A percentile compares a stretch with the other conserved stretches of the same genome.
Evolutionary conservation across 306 rosid genomes (phyloP).

Genomic region (Cucumis hystrix): DNA sequence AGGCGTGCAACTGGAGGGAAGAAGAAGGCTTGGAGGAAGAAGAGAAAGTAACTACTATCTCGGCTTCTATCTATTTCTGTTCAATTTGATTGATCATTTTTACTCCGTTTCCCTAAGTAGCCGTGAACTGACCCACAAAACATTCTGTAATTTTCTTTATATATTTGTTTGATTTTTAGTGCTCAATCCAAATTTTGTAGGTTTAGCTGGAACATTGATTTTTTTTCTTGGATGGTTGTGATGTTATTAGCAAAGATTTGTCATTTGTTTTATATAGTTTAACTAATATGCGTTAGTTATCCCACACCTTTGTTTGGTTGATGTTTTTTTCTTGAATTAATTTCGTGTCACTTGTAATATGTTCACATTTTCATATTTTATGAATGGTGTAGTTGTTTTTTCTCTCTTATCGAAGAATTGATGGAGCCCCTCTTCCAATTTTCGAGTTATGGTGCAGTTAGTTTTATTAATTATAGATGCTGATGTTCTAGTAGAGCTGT

Average conservation of each 20-base stretch:
- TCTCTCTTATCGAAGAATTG: neutral
- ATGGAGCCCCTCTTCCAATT: neutral
- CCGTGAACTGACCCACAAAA: neutral
- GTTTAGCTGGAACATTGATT: too few relatives aligned
- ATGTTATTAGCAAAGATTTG: too few relatives aligned
- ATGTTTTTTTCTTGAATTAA: neutral
- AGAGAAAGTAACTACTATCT: neutral
- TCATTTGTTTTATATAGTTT: too few relatives aligned
- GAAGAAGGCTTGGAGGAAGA: conserved; percentile 9
- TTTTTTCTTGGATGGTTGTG: neutral
- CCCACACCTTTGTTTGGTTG: neutral
- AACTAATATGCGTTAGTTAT: neutral
- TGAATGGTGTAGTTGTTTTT: neutral
- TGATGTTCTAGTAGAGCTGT: neutral
- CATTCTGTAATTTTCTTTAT: neutral
- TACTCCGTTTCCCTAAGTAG: neutral
- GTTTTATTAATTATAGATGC: neutral
- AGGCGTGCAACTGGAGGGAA: conserved; percentile 4
- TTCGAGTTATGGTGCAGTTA: neutral
- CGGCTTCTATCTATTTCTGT: neutral
- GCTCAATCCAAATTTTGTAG: neutral
- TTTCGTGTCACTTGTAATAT: neutral
- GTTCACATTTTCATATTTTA: neutral
- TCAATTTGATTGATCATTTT: neutral
- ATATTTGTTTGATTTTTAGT: neutral